Base-by-base conservation (phyloP, 176 grass and related monocot species). In the Secale cereale region DNA sequence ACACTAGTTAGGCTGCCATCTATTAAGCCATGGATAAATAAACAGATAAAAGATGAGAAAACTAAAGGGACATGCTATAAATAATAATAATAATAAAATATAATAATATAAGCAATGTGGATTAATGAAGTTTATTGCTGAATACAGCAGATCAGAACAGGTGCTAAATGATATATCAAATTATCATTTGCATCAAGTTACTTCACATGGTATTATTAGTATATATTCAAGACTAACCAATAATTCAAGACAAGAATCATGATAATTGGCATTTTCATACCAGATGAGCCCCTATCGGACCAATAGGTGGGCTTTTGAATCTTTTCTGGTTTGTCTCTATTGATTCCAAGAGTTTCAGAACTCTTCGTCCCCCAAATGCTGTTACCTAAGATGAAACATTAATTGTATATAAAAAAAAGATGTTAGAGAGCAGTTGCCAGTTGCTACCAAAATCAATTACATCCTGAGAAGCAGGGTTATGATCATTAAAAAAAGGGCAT, bases 241-340 rank as follows among this genome's bases (percentile, higher is more conserved):
- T 30, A 72, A 61, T 30, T 13, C 54, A 48, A 85, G 5, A 74
- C 19, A 71, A 71, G 27, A 77, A 77, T 82, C 25, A 81, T 78
- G 62, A 86, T 77, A 82, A 64, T 68, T 67, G 67, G 31, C 59
- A 66, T 9, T 83, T 83, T 37, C 82, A 72, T 98, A 98, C 95
- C 89, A 98, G 78, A 78, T 98, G 93, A 62, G 23, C 81, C 75
- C 95, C 95, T 76, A 98, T 90, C 36, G 95, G 95, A 87, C 95
- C 95, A 74, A 95, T 85, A 82, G 93, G 95, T 31, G 80, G 63
- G n/a, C 63, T 87, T 83, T 87, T 59, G 52, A 98, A 98, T 91
- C 17, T 93, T 50, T 27, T 65, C 2, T 83, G 15, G 26, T 90
- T 81, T 56, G 69, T 92, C 52, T 95, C 95, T 70, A 98, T 78